Conservation (phyloP, 2,329 filamentous ascomycete species). For the Mycosphaerella arachidis region DNA sequence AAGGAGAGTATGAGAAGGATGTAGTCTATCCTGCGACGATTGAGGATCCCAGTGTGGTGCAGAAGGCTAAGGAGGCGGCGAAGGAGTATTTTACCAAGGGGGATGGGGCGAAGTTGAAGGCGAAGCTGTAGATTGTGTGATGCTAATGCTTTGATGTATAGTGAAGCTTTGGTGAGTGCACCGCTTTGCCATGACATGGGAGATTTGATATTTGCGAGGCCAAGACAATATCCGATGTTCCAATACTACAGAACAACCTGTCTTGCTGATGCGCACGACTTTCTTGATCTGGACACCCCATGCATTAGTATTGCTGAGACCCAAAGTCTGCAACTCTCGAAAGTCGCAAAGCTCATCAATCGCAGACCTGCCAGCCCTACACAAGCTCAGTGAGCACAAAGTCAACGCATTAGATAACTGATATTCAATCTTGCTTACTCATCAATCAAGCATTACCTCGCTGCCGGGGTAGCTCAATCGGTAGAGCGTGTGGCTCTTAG, state of each 20-base stretch:
- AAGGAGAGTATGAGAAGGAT: conserved; percentile 66
- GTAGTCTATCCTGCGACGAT: conserved; percentile 79
- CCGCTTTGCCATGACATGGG: too few relatives aligned
- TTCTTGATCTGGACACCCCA: too few relatives aligned
- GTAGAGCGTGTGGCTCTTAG: conserved; percentile 52
- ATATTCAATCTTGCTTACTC: not conserved
- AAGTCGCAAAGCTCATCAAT: too few relatives aligned
- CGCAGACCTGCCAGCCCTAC: too few relatives aligned
- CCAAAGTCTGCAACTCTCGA: too few relatives aligned
- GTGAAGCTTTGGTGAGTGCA: not conserved
- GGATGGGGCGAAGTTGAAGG: conserved; percentile 30
- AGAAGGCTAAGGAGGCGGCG: conserved; percentile 66
- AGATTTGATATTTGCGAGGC: too few relatives aligned
- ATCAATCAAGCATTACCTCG: not conserved
- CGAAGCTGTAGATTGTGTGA: conserved; percentile 27
- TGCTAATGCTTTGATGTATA: not conserved
- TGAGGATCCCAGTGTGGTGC: conserved; percentile 71
- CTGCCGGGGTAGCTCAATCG: conserved; percentile 50
- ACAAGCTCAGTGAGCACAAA: too few relatives aligned
- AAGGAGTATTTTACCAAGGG: conserved; percentile 65
- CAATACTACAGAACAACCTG: too few relatives aligned
- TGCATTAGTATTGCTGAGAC: too few relatives aligned
- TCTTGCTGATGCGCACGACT: too few relatives aligned
- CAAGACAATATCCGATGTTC: too few relatives aligned
- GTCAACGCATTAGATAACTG: too few relatives aligned